Evolutionary conservation across 192 early-diverging fungal genomes (phyloP), one percentile per base, ranked within the genome.

Genomic region (Paraglomus occultum): DNA sequence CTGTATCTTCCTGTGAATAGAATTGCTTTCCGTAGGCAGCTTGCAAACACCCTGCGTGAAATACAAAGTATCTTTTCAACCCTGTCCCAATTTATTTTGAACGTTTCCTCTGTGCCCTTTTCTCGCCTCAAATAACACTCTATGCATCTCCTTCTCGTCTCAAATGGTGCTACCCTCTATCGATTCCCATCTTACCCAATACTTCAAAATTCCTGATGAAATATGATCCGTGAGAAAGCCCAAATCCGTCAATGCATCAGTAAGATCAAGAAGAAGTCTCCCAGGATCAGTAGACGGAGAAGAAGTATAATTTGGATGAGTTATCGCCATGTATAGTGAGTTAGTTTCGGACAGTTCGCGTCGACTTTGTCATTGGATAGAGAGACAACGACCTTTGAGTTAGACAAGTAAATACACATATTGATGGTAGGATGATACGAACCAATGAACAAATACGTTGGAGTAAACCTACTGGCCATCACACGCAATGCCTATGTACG

Each of bases 141-240:
- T 44, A 44, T 31, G 48, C 8, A 62, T 59, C 15, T 2, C n/a
- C 6, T 51, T 66, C 10, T 51, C 31, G 31, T 31, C 31, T 31
- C 31, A n/a, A n/a, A n/a, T n/a, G n/a, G n/a, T n/a, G n/a, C n/a
- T n/a, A n/a, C n/a, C n/a, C n/a, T n/a, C n/a, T n/a, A 31, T 31
- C 31, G 31, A 31, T 31, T 31, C 14, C 17, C 4, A 12, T 10
- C 8, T 71, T 52, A 72, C 71, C 11, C 45, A 40, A 17, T 72
- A 72, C 45, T 66, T 72, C 4, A 23, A 20, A 42, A 7, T 0
- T 15, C 63, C 71, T 53, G 11, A 52, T 4, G 23, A 17, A 42
- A 72, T 51, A n/a, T 46, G 51, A 65, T 72, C 71, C n/a, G 38
- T 72, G 17, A 72, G 39, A 31, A 72, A 72, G 14, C 60, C 63